Evolutionary conservation across 2,329 filamentous ascomycete species (phyloP).

Genomic region (Podosphaera fusca): DNA sequence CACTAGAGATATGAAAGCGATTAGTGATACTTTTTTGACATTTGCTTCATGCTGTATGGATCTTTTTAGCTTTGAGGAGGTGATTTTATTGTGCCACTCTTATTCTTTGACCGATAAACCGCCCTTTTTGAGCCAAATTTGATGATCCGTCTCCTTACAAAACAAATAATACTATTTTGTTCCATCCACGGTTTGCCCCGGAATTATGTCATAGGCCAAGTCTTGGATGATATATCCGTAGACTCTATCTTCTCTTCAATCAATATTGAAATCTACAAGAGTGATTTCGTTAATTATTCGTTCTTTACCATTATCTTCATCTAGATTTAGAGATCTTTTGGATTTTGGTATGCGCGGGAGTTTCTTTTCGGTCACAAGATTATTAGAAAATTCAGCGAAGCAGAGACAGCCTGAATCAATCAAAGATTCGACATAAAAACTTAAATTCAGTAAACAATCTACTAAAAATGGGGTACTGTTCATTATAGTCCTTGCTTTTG

Average conservation of each 20-base stretch:
- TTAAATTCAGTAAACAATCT: neutral
- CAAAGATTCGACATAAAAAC: neutral
- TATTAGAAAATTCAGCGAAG: neutral
- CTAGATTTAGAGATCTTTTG: too few relatives aligned
- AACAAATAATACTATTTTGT: too few relatives aligned
- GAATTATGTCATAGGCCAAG: too few relatives aligned
- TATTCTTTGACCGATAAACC: neutral
- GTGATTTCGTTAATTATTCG: too few relatives aligned
- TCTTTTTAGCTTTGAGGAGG: neutral
- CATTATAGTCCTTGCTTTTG: neutral
- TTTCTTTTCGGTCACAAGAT: neutral
- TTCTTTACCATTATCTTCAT: too few relatives aligned
- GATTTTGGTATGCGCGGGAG: neutral
- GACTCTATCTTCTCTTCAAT: too few relatives aligned
- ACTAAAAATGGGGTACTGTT: slow-evolving; percentile 1
- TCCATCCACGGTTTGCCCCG: too few relatives aligned
- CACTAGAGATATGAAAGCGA: too few relatives aligned
- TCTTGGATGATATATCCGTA: too few relatives aligned
- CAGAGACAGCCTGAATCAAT: neutral
- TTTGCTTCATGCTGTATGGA: neutral
- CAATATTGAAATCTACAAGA: too few relatives aligned
- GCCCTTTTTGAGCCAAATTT: neutral
- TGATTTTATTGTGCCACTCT: neutral
- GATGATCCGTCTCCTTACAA: too few relatives aligned
- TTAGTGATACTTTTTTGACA: too few relatives aligned